Percentiles rank a stretch among this genome's conserved stretches.
Conservation (phyloP, 495 filamentous ascomycete genomes). For the Melanomma pulvis-pyrius region DNA sequence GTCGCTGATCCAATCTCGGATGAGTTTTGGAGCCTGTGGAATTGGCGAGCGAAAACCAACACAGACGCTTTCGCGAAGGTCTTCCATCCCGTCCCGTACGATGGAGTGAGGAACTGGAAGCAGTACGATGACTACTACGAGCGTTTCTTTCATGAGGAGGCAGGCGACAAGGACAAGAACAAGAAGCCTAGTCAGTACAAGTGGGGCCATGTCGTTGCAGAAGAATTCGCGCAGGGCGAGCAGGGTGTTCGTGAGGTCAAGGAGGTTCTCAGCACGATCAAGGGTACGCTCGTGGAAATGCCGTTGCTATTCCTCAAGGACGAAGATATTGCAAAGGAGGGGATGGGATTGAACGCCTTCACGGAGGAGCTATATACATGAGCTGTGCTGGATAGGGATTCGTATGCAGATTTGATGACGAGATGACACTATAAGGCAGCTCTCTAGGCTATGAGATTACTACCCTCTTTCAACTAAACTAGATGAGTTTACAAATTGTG, state of each 20-base stretch:
- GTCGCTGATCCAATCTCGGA: slow-evolving; percentile 76
- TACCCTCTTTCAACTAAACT: no score
- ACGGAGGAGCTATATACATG: slow-evolving; percentile 85
- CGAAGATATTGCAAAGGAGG: slow-evolving; percentile 85
- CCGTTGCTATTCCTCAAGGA: slow-evolving; percentile 85
- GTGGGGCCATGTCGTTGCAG: slow-evolving; percentile 85
- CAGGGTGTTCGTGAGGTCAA: slow-evolving; percentile 75
- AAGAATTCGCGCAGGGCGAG: slow-evolving; percentile 69
- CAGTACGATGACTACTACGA: slow-evolving; percentile 83
- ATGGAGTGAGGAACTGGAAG: slow-evolving; percentile 77
- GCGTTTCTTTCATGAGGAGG: slow-evolving; percentile 59
- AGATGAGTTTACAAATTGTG: no score
- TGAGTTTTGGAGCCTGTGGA: slow-evolving; percentile 72
- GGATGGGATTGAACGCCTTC: slow-evolving; percentile 74
- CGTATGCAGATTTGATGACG: not conserved
- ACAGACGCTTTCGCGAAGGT: slow-evolving; percentile 82
- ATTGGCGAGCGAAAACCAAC: slow-evolving; percentile 71
- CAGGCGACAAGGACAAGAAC: slow-evolving; percentile 47
- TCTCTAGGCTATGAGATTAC: not conserved
- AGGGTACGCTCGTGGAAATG: slow-evolving; percentile 89
- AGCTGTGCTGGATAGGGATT: not conserved
- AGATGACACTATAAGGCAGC: not conserved
- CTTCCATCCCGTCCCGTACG: slow-evolving; percentile 87
- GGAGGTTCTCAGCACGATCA: slow-evolving; percentile 71
- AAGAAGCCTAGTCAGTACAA: slow-evolving; percentile 55